phyloP scores from a whole-genome alignment of 768 basidiomycete species.

The Cystofilobasidium macerans region DNA sequence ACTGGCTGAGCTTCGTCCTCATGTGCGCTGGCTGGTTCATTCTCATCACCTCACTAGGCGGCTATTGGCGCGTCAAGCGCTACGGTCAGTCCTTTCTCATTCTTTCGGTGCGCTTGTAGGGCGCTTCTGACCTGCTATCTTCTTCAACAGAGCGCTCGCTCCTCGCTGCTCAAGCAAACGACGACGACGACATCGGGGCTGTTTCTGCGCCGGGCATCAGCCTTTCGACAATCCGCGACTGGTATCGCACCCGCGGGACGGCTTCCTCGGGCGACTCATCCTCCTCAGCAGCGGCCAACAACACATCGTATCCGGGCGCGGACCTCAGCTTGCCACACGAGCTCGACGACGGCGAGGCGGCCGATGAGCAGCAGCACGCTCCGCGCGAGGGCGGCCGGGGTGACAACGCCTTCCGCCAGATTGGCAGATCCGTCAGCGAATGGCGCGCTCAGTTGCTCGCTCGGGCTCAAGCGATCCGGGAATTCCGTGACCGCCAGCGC shows the following conservation, averaged over 20 bases:
- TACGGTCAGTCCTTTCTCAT: slow-evolving; percentile 12
- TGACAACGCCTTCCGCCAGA: neutral
- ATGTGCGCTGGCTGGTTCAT: slow-evolving; percentile 83
- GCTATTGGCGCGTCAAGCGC: slow-evolving; percentile 41
- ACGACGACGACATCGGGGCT: neutral
- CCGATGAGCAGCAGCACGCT: neutral
- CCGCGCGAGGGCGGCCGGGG: neutral
- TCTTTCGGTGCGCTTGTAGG: neutral
- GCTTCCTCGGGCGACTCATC: neutral
- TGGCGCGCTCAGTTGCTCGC: neutral
- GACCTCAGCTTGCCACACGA: slow-evolving; percentile 2
- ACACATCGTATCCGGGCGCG: neutral
- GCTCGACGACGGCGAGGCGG: too few species aligned
- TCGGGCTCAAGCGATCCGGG: neutral
- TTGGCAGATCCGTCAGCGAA: neutral
- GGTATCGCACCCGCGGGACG: neutral
- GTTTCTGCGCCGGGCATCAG: neutral
- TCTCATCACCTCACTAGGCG: slow-evolving; percentile 66
- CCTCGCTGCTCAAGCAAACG: neutral
- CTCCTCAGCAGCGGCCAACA: neutral
- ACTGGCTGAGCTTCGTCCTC: slow-evolving; percentile 83
- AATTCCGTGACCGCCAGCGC: neutral
- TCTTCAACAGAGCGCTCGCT: neutral
- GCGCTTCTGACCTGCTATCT: neutral
- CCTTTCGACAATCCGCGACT: neutral